A percentile compares a stretch with the other conserved stretches of the same genome.
Evolutionary conservation across 371 early-diverging fungal genomes (phyloP).

Genomic region (Syncephalis fuscata): DNA sequence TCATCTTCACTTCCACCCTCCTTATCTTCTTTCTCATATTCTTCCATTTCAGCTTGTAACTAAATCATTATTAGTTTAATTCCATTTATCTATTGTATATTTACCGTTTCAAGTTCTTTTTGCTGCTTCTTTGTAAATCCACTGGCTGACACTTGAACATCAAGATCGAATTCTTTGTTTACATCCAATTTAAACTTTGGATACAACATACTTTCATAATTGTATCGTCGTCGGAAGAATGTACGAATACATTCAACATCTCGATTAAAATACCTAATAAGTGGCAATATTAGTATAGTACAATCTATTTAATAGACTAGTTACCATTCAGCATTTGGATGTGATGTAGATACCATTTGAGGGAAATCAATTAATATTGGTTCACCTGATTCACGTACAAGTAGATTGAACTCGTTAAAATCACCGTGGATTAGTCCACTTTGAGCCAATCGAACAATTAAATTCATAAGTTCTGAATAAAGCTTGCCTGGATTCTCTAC

Average conservation of each 20-base stretch:
- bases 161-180: constrained; percentile 72
- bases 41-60: constrained; percentile 26
- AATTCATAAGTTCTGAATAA: constrained; percentile 82
- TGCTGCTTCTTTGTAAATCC: constrained; percentile 87
- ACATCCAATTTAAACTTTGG: constrained; percentile 76
- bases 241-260: constrained; percentile 96
- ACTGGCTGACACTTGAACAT: constrained; percentile 89
- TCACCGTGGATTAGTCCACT: constrained; percentile 99
- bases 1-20: constrained; percentile 19
- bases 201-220: constrained; percentile 76
- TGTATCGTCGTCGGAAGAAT: constrained; percentile 82
- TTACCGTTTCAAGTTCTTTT: constrained; percentile 61
- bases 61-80: constrained; percentile 8
- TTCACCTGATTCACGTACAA: constrained; percentile 71
- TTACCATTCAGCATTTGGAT: constrained; percentile 83
- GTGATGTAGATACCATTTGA: constrained; percentile 96
- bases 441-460: constrained; percentile 89
- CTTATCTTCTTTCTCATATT: constrained; percentile 12
- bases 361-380: constrained; percentile 98
- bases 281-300: background rate
- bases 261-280: constrained; percentile 77
- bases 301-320: background rate
- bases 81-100: constrained; percentile 6
- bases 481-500: constrained; percentile 81
- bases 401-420: constrained; percentile 99